Evolutionary conservation across 1,284 basidiomycete species (phyloP).

Genomic region (Naganishia liquefaciens): DNA sequence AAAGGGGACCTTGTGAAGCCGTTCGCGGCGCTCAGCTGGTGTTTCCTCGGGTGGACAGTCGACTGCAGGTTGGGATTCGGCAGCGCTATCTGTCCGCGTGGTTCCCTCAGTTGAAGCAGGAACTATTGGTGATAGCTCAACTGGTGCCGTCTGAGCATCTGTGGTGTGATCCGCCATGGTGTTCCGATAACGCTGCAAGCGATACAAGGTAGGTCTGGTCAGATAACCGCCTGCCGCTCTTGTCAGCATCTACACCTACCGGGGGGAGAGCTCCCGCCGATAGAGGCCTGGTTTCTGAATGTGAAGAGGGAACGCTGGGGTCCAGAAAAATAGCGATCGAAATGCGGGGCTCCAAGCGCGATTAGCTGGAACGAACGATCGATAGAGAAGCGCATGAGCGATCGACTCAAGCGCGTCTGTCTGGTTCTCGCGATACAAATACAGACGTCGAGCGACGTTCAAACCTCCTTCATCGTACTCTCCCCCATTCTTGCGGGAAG

Average conservation of each 20-base stretch:
- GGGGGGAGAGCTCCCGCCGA: no score
- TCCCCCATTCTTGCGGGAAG: background rate
- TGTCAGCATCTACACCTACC: background rate
- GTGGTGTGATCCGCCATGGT: conserved; percentile 1
- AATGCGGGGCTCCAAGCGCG: conserved; percentile 17
- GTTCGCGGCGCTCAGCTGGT: conserved; percentile 18
- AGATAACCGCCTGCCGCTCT: background rate
- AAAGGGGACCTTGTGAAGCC: conserved; percentile 37
- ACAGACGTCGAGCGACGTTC: background rate
- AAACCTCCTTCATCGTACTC: background rate
- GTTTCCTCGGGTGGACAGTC: background rate
- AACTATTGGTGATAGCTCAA: conserved; percentile 3
- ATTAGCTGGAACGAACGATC: background rate
- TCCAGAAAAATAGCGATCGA: conserved; percentile 27
- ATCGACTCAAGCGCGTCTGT: conserved; percentile 2
- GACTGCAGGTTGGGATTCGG: no score
- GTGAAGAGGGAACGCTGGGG: background rate
- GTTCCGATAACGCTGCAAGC: conserved; percentile 4
- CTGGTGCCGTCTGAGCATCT: background rate
- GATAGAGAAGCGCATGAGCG: background rate
- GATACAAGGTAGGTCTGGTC: no score
- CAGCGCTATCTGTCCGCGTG: no score
- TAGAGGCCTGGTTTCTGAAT: background rate
- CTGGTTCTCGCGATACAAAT: background rate
- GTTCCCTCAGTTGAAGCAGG: background rate